Conservation (phyloP, 163 green algal species). For the Chlamydomonas reinhardtii region DNA sequence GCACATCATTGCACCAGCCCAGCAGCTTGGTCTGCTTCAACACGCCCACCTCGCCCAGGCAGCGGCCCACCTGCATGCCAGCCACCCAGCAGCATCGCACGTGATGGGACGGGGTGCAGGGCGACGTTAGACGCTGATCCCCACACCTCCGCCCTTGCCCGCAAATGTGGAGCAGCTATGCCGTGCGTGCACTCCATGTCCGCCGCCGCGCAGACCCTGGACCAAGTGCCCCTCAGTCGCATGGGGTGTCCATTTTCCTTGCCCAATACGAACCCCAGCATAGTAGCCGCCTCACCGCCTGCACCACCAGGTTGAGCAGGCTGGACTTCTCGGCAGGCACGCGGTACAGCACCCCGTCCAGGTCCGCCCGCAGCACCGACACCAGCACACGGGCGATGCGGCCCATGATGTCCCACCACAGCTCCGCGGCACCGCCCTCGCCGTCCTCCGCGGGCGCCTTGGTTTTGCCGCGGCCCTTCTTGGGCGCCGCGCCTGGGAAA, state of each 20-base stretch:
- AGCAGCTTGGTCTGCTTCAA: neutral
- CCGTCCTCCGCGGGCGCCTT: neutral
- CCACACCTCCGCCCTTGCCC: too few species aligned
- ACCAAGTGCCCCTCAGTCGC: too few species aligned
- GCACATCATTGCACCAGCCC: conserved; percentile 2
- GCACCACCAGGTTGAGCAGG: neutral
- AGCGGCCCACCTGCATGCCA: conserved; percentile 8
- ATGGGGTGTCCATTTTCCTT: too few species aligned
- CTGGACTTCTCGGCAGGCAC: conserved; percentile 9
- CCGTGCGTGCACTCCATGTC: too few species aligned
- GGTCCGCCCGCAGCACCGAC: conserved; percentile 9
- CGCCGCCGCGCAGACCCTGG: too few species aligned
- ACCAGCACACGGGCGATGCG: neutral
- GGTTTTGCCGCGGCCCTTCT: conserved; percentile 16
- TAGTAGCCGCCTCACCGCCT: neutral
- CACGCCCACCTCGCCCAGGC: conserved; percentile 3
- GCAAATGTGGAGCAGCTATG: too few species aligned
- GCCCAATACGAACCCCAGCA: neutral
- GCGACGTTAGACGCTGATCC: too few species aligned
- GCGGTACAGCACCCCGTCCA: conserved; percentile 34
- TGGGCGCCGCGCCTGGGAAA: neutral
- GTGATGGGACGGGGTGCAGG: too few species aligned
- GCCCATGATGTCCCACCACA: neutral
- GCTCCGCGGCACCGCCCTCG: neutral
- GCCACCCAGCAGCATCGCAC: too few species aligned